Base-by-base conservation (phyloP, 768 basidiomycete genomes). In the Rhizopogon roseolus region DNA sequence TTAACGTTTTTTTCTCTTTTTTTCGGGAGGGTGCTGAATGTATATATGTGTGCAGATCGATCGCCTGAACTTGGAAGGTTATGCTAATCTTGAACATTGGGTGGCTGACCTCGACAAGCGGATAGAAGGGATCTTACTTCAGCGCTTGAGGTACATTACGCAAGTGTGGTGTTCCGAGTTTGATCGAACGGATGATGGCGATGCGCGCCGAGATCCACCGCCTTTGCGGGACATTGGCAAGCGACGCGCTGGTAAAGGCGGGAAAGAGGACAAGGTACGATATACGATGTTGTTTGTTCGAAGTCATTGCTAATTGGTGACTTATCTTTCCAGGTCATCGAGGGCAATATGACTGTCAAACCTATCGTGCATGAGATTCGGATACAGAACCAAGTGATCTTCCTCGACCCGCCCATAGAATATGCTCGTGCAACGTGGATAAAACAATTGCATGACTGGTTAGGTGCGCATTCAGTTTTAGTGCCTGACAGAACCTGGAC, bases 321-420 rank as follows among this genome's bases (percentile, higher is more conserved):
- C 10, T 6, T 6, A 9, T 44, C 41, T 38, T 16, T 4, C 32
- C 59, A 92, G 90, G 79, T 81, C 66, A 61, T 86, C 62, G 90
- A 93, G 62, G 81, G 81, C 13, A 79, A 80, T 56, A 84, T 95
- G 80, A 76, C 79, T 2, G 68, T 98, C 59, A 86, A 90, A 60
- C 90, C 93, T 0, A 87, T 97, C 54, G 79, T 96, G 6, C 95
- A 98, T 68, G 96, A 98, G 68, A 90, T 98, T 58, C 83, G 95
- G 71, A 98, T 98, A 80, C 90, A 95, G 65, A 97, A 99, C 66
- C 97, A 99, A 67, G 93, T 98, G 58, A 98, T 99, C 69, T 98
- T 97, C 75, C 78, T 98, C 49, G 96, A 98, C 67, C 97, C 97
- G 27, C 97, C 97, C 55, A 92, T 98, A 73, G 96, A 98, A 68